phyloP scores from a whole-genome alignment of 192 early-diverging fungal genomes.

The Coemansia sp. region DNA sequence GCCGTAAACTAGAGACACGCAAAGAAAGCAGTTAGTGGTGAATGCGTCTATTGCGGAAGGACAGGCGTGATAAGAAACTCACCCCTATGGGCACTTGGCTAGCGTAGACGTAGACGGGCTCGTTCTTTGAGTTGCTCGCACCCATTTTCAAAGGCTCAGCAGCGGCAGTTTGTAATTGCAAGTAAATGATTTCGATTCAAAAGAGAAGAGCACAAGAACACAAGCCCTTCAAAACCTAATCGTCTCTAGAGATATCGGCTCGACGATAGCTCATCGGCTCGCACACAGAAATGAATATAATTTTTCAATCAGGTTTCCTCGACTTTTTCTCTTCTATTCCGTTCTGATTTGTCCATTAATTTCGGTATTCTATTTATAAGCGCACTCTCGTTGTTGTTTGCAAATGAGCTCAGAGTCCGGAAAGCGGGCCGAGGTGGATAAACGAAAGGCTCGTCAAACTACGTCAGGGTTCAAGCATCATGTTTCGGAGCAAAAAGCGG shows the following conservation, averaged over 20 bases:
- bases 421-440: not conserved
- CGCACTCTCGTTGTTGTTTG: not conserved
- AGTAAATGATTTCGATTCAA: not conserved
- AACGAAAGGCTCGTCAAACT: conserved; percentile 17
- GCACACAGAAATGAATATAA: not conserved
- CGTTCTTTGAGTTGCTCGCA: conserved; percentile 49
- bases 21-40: not conserved
- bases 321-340: not conserved
- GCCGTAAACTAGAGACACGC: conserved; percentile 12
- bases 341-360: not conserved
- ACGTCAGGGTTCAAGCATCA: conserved; percentile 2
- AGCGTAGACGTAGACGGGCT: conserved; percentile 49
- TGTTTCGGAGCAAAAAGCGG: conserved; percentile 9
- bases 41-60: not conserved
- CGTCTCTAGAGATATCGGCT: not conserved
- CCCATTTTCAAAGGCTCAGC: conserved; percentile 31
- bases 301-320: not conserved
- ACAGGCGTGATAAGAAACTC: conserved; percentile 13
- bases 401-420: not conserved
- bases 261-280: not conserved
- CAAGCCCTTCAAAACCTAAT: not conserved
- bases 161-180: not conserved
- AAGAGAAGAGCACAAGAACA: not conserved
- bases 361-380: not conserved
- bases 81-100: conserved; percentile 46